Base-by-base conservation (phyloP, 176 grass and related monocot species). In the Aegilops bicornis region DNA sequence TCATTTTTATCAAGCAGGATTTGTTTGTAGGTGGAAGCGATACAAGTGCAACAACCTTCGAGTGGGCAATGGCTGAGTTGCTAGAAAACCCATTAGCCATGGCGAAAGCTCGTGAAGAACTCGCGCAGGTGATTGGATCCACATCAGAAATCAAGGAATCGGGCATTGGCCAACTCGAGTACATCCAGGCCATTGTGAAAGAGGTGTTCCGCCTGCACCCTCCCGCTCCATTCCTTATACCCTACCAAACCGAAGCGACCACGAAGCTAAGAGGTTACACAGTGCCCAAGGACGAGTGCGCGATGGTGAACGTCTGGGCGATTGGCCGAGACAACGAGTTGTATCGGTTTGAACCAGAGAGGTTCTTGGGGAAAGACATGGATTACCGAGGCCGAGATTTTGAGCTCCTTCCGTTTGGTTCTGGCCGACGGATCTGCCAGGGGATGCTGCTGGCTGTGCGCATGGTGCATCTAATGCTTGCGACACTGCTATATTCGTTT, bases 31-130 rank as follows among this genome's bases (percentile, higher is more conserved):
- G 72, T 0, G 87, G 85, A 24, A 91, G 60, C 6, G 90, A 90
- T 23, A 77, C 92, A 14, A 78, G 27, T 25, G 37, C 86, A 23
- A 0, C 50, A 7, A 75, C 82, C 14, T 65, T 89, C 7, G 91
- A 93, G 59, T 95, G 94, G 91, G 74, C 87, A 16, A 95, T 95
- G 86, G 62, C 94, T 8, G 84, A 91, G 85, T 36, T 93, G 63
- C 33, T 95, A 11, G 81, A 83, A 19, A 90, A 84, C n/a, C 89
- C 91, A 10, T 56, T 27, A 11, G 56, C 73, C 3, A 85, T 89
- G 80, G 50, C 86, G 20, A 95, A 89, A 54, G 79, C 72, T 65
- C 91, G 82, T 7, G 84, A 84, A 58, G 19, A 58, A 22, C 54
- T 58, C 7, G 0, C 17, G 8, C 7, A 58, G 7, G 54, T 58